These are phyloP conservation scores for Sphaerosporella brunnea DNA, from an alignment of 495 filamentous ascomycete genomes.

Conservation along the genomic window DNA sequence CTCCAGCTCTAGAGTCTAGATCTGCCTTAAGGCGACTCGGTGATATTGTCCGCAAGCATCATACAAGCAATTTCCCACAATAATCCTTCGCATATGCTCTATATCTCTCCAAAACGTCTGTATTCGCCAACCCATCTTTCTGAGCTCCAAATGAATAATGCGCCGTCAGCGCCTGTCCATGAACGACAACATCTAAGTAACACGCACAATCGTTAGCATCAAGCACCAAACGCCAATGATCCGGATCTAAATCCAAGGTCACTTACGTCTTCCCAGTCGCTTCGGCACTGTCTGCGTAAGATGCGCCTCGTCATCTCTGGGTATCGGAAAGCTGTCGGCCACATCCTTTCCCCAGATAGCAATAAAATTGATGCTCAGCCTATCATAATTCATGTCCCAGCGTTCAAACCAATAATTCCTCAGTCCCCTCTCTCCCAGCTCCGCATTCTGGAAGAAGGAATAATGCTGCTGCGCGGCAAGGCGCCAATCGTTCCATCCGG, in stretches of 20 bases:
- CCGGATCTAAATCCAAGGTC: no score
- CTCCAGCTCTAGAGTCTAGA: no score
- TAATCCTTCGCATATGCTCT: not conserved
- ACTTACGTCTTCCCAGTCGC: not conserved
- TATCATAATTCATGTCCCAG: not conserved
- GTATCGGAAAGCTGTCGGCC: not conserved
- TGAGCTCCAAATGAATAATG: not conserved
- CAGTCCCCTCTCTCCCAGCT: not conserved
- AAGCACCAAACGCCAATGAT: not conserved
- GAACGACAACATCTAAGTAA: not conserved
- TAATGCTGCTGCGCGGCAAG: not conserved
- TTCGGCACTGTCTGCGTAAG: not conserved
- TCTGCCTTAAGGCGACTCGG: no score
- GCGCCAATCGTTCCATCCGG: not conserved
- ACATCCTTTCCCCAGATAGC: not conserved
- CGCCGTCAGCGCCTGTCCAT: not conserved
- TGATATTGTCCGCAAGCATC: no score
- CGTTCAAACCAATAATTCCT: not conserved
- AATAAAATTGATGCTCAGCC: not conserved
- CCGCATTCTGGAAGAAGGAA: not conserved
- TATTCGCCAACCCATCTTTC: not conserved
- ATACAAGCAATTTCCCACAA: not conserved
- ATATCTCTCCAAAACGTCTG: not conserved
- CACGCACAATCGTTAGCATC: not conserved
- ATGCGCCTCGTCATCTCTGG: not conserved